A percentile compares a stretch with the other conserved stretches of the same genome.
Conservation (phyloP, 768 basidiomycete species). For the Tylopilus cervinicoccineus region DNA sequence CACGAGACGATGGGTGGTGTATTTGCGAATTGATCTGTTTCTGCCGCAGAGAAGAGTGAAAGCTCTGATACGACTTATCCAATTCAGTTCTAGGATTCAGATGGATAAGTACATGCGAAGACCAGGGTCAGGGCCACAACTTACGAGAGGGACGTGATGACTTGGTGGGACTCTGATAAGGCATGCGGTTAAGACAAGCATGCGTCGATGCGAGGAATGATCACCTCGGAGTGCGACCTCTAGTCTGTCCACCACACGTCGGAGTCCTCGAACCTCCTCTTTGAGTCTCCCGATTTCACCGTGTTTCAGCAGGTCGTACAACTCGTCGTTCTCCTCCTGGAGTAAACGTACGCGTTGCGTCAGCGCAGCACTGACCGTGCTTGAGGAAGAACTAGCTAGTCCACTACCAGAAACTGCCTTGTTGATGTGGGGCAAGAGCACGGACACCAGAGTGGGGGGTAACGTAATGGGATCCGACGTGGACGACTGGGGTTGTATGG, state of each 20-base stretch:
- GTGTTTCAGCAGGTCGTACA: constrained; percentile 69
- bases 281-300: constrained; percentile 79
- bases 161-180: constrained; percentile 68
- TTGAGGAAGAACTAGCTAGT: constrained; percentile 35
- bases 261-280: constrained; percentile 72
- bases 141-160: constrained; percentile 68
- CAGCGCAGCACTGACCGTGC: constrained; percentile 68
- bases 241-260: constrained; percentile 62
- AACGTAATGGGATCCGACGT: constrained; percentile 62
- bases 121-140: constrained; percentile 27
- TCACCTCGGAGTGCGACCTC: constrained; percentile 76
- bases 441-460: constrained; percentile 64
- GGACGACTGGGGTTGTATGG: constrained; percentile 54
- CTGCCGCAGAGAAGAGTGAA: constrained; percentile 44
- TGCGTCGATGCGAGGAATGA: constrained; percentile 4
- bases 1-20: constrained; percentile 40
- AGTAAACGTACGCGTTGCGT: constrained; percentile 67
- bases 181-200: constrained; percentile 5
- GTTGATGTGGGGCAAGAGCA: constrained; percentile 66
- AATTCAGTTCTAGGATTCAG: constrained; percentile 57
- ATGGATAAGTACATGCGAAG: constrained; percentile 13
- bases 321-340: constrained; percentile 85
- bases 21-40: constrained; percentile 28
- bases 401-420: constrained; percentile 32
- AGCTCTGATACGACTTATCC: constrained; percentile 69